phyloP scores from a whole-genome alignment of 2,329 filamentous ascomycete species.

The Aspergillus chevalieri region DNA sequence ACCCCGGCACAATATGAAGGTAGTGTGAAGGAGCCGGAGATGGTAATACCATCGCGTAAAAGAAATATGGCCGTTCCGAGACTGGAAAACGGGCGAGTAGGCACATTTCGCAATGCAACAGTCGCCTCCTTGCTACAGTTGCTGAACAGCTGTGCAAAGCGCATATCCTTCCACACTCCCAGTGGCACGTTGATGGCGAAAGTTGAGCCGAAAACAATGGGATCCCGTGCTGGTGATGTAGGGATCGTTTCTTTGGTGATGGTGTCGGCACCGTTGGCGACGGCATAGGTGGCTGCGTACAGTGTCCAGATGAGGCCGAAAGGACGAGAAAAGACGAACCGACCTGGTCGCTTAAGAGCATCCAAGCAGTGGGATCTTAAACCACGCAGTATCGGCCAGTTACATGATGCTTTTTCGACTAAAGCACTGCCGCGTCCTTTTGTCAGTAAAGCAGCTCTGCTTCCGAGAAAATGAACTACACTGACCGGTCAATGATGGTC shows the following conservation, averaged over 20 bases:
- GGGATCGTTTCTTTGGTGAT: conserved; percentile 53
- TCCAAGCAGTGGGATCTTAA: conserved; percentile 14
- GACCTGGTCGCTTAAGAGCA: conserved; percentile 15
- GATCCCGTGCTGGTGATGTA: conserved; percentile 42
- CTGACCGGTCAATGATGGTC: conserved; percentile 23
- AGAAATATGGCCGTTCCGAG: conserved; percentile 57
- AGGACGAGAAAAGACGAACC: conserved; percentile 31
- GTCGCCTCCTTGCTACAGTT: conserved; percentile 43
- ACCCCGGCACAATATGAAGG: conserved; percentile 14
- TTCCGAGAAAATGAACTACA: neutral
- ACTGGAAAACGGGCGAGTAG: conserved; percentile 5
- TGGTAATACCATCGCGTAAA: conserved; percentile 72
- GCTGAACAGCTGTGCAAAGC: conserved; percentile 63
- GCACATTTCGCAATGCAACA: conserved; percentile 57
- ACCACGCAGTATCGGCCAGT: conserved; percentile 15
- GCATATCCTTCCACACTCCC: conserved; percentile 26
- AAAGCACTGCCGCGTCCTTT: conserved; percentile 12
- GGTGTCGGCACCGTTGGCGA: conserved; percentile 78
- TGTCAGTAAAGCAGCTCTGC: neutral
- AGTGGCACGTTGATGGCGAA: conserved; percentile 26
- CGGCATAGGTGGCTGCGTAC: conserved; percentile 79
- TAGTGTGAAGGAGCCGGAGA: conserved; percentile 51
- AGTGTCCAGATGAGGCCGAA: conserved; percentile 44
- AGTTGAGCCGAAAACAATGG: conserved; percentile 59
- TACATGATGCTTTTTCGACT: conserved; percentile 19